Evolutionary conservation across 169 alveolate genomes (phyloP), one percentile per base, ranked within the genome.

Genomic region (Plasmodium yoelii): DNA sequence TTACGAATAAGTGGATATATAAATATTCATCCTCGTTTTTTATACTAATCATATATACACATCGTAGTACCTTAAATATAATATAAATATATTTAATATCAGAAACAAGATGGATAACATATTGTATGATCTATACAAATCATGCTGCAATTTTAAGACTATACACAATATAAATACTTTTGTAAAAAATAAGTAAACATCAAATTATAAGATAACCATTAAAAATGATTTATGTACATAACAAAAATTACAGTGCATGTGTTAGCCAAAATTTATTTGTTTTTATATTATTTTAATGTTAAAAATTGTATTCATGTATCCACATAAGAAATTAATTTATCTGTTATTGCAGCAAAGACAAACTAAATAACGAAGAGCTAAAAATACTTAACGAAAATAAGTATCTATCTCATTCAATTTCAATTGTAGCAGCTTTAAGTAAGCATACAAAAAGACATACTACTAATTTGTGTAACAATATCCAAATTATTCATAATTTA

Each of bases 401-500:
- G 44, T 75, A 63, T 24, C 12, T 49, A 4, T 53, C 88, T 67
- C 88, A 75, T 26, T n/a, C 88, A 39, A 26, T 75, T 22, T 74
- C 88, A 42, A 46, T 75, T 75, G 10, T 75, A 57, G 22, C 28
- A 51, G 88, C 88, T 2, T n/a, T 75, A 63, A 75, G 88, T 75
- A 75, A 22, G 39, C 46, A n/a, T 44, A 75, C 24, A 28, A 56
- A 26, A 24, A 73, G 12, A 13, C 44, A 65, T 28, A 12, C 15
- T 60, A 19, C 13, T 19, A 22, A 6, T 22, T 61, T 51, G 18
- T n/a, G 6, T 51, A 13, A 9, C 7, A 12, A 13, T 51, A 51
- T 51, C 9, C n/a, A 51, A 13, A 51, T 51, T 51, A 51, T 51
- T 18, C 34, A 47, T 7, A 56, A 5, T 13, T 56, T 59, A 15